These are phyloP conservation scores for Carex pumila DNA, from an alignment of 176 grass and related monocot species.

Conservation along the genomic window DNA sequence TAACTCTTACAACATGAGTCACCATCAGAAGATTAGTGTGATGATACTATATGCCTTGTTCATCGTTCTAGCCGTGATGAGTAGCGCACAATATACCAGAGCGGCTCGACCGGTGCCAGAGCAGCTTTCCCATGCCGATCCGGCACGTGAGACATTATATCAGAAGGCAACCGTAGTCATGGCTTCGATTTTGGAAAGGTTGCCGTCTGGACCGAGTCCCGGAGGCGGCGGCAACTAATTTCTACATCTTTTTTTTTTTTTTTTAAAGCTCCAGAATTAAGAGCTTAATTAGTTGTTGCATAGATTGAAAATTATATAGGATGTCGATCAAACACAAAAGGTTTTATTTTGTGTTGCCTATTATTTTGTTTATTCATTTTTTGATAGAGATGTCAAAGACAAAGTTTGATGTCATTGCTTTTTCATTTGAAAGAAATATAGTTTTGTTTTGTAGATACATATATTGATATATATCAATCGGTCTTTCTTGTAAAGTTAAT, in stretches of 20 bases:
- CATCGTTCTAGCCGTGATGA: neutral
- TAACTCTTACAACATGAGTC: neutral
- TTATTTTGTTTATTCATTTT: neutral
- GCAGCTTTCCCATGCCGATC: neutral
- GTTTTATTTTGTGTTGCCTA: neutral
- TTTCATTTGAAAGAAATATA: neutral
- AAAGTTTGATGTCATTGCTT: neutral
- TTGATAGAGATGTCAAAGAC: neutral
- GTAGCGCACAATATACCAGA: neutral
- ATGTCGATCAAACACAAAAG: neutral
- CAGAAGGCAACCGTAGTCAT: slow-evolving; percentile 8
- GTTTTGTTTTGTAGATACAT: neutral
- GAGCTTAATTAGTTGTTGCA: neutral
- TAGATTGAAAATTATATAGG: neutral
- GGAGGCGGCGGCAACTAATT: slow-evolving; percentile 20
- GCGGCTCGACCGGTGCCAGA: slow-evolving; percentile 4
- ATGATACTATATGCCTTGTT: neutral
- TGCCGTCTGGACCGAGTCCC: slow-evolving; percentile 4
- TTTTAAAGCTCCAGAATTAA: neutral
- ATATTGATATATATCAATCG: too few species aligned
- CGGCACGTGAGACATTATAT: neutral
- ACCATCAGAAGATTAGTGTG: neutral
- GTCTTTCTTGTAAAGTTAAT: neutral
- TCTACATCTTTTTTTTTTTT: neutral
- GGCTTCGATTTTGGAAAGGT: slow-evolving; percentile 7